Conservation (phyloP, 2,329 filamentous ascomycete genomes). For the Ilyonectria sp. region DNA sequence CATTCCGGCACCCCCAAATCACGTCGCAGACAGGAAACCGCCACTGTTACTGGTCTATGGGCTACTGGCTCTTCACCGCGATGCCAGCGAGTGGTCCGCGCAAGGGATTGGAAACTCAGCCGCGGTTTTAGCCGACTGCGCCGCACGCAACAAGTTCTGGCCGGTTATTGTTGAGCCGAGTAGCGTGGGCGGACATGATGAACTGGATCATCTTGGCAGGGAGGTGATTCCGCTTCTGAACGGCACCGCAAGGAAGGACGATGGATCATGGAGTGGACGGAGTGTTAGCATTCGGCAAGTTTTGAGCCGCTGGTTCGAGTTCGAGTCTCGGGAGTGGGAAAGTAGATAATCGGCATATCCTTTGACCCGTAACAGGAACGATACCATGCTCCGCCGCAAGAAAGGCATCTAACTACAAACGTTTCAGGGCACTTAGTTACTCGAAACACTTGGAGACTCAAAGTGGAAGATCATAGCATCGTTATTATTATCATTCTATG, state of each 20-base stretch:
- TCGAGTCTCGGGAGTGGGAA: constrained; percentile 30
- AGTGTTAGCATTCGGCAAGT: constrained; percentile 71
- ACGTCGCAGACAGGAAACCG: constrained; percentile 25
- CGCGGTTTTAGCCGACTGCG: constrained; percentile 75
- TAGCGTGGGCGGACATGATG: constrained; percentile 46
- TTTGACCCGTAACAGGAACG: neutral
- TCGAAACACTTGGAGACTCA: neutral
- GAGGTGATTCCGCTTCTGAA: constrained; percentile 75
- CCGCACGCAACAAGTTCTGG: constrained; percentile 60
- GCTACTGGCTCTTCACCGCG: constrained; percentile 75
- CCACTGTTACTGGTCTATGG: constrained; percentile 75
- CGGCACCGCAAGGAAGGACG: constrained; percentile 66
- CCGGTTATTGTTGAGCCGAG: constrained; percentile 65
- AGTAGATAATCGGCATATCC: neutral
- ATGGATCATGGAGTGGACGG: constrained; percentile 70
- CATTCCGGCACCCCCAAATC: constrained; percentile 55
- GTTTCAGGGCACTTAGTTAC: neutral
- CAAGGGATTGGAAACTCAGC: constrained; percentile 78
- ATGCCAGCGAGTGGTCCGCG: constrained; percentile 81
- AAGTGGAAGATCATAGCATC: constrained; percentile 21
- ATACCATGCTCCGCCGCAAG: neutral
- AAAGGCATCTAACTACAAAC: neutral
- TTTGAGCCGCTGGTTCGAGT: constrained; percentile 75
- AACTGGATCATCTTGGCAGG: constrained; percentile 58
- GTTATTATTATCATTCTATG: constrained; percentile 27